These are phyloP conservation scores for Sindora glabra DNA, from an alignment of 306 rosid species.

Conservation along the genomic window DNA sequence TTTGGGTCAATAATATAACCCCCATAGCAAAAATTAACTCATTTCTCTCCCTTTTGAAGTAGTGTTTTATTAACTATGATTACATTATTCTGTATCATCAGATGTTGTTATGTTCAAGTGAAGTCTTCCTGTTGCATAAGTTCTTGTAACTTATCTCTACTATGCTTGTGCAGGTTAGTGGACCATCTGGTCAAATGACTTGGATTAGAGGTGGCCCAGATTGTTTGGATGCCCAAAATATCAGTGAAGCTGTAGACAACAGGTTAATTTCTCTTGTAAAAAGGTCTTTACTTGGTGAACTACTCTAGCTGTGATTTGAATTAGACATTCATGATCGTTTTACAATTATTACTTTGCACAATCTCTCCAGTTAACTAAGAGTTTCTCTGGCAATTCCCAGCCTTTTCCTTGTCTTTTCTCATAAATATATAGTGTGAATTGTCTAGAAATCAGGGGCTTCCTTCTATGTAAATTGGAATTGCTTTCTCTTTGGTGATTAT, in stretches of 20 bases:
- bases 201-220: conserved; percentile 90
- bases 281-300: background rate
- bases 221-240: conserved; percentile 61
- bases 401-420: no score
- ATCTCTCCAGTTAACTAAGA: no score
- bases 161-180: conserved; percentile 48
- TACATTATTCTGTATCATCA: background rate
- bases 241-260: conserved; percentile 60
- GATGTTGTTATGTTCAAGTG: background rate
- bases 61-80: background rate
- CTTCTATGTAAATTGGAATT: no score
- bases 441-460: no score
- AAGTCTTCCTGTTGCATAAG: background rate
- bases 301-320: background rate
- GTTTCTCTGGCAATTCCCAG: no score
- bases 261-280: conserved; percentile 35
- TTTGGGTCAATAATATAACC: no score
- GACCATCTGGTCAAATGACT: conserved; percentile 94
- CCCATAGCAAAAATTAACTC: no score
- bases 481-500: no score
- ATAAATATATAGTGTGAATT: no score
- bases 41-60: background rate
- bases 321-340: no score
- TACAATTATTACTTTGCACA: no score
- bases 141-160: background rate